Evolutionary conservation across 305 asterid species (phyloP), one percentile per base, ranked within the genome.

Genomic region (Solanum hybrid): DNA sequence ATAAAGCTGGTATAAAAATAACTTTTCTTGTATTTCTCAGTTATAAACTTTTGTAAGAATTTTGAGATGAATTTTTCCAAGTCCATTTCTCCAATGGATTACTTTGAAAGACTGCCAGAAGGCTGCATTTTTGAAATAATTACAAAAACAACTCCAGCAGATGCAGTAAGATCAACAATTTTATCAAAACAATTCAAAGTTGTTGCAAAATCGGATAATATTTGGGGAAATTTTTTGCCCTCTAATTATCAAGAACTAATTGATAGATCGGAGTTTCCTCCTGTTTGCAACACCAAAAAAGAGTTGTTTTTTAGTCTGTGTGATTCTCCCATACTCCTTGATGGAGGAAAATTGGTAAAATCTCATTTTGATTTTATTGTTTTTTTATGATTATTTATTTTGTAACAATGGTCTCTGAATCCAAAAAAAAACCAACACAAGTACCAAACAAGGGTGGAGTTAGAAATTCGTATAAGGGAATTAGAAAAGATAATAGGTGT

Each of bases 171-270:
- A 26, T 82, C 69, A 82, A 20, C 8, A 6, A 34, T 77, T 35
- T 34, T 77, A 20, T 91, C 95, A 2, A 31, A n/a, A 26, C 90
- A 39, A 11, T 90, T 92, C 92, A 90, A 89, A 34, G 89, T 90
- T 64, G 92, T 91, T 34, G 85, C 92, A 4, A 91, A 92, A 18
- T 93, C 91, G 12, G 94, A 94, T 81, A 10, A 67, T 36, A 91
- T 91, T 9, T 93, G 94, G 95, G 92, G 89, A 12, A 77, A 83
- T 2, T 89, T 92, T 84, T 89, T 93, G 89, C 94, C 95, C 1
- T 78, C 89, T 3, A 93, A 93, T 94, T 80, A 77, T 89, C 29
- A 20, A 22, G 88, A 92, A 26, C 87, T 92, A 57, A 46, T 92
- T 11, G 34, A 91, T 1, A 84, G 36, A 6, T 88, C 91, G 7